Conservation (phyloP, 176 grass and related monocot species). For the Oryza officinalis region DNA sequence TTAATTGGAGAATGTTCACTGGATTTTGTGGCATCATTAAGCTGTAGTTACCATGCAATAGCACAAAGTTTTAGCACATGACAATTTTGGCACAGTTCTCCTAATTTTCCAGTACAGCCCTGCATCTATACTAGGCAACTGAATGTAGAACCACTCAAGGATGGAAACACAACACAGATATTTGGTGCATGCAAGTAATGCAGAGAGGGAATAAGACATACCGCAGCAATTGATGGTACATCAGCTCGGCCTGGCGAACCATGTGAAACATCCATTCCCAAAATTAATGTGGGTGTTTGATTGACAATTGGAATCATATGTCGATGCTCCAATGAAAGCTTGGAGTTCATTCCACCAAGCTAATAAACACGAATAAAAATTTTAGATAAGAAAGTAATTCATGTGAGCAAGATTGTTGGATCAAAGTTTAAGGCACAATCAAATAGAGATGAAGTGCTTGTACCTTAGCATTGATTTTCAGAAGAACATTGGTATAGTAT, state of each 20-base stretch:
- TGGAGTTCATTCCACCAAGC: conserved; percentile 85
- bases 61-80: not conserved
- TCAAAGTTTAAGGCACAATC: conserved; percentile 21
- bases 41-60: not conserved
- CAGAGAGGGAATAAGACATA: conserved; percentile 35
- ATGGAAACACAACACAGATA: conserved; percentile 21
- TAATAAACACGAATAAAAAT: conserved; percentile 39
- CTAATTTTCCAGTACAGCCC: not conserved
- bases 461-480: conserved; percentile 98
- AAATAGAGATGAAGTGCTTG: conserved; percentile 26
- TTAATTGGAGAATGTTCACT: not conserved
- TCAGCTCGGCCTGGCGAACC: conserved; percentile 66
- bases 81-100: not conserved
- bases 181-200: conserved; percentile 15
- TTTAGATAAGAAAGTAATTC: conserved; percentile 31
- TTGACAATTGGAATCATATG: conserved; percentile 55
- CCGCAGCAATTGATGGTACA: conserved; percentile 84
- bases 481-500: conserved; percentile 90
- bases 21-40: not conserved
- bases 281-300: conserved; percentile 66
- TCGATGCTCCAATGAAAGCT: conserved; percentile 60
- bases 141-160: not conserved
- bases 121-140: conserved; percentile 15
- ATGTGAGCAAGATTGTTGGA: conserved; percentile 22
- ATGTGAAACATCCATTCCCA: conserved; percentile 91